Evolutionary conservation across 805 yeast species (phyloP), one percentile per base, ranked within the genome.

Genomic region (Wickerhamiella brachini): DNA sequence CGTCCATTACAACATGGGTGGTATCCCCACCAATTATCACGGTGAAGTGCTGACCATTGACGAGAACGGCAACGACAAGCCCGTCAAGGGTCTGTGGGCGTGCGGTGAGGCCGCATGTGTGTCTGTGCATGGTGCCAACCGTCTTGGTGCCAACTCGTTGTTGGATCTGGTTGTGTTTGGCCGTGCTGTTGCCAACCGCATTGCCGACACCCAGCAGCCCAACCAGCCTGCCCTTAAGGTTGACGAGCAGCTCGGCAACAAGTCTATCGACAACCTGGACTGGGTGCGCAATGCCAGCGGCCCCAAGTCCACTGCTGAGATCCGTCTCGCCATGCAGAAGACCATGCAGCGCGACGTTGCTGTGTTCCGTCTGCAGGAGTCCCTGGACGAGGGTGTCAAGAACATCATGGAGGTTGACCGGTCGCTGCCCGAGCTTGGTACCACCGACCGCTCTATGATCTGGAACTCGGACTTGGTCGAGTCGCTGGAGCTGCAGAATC

Each of bases 101-200:
- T 88, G 97, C 75, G 98, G 98, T 77, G 98, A 90, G 76, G 89
- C 95, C 59, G 98, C 97, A 45, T 90, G 97, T 79, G 97, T 95
- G 56, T 88, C 97, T 37, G 98, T 90, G 54, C 98, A 90, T 68
- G 98, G 98, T 73, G 98, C 98, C 57, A 90, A 90, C 79, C 88
- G 98, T 77, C 78, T 90, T 61, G 98, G 98, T 71, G 98, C 98
- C 59, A 90, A 90, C 80, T 93, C 98, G 10, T 75, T 90, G 63
- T 80, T 90, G 64, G 98, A 90, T 72, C 75, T 90, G 69, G 98
- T 90, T 57, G 97, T 90, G 57, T 90, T 90, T 65, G 98, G 98
- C 65, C 86, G 98, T 76, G 97, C 97, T 59, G 97, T 90, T 47
- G 82, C 96, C 49, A 93, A 87, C 71, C 85, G 95, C 52, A 83